A percentile compares a stretch with the other conserved stretches of the same genome.
Evolutionary conservation across 2,329 filamentous ascomycete species (phyloP).

Genomic region (Aureobasidium mangrovei): DNA sequence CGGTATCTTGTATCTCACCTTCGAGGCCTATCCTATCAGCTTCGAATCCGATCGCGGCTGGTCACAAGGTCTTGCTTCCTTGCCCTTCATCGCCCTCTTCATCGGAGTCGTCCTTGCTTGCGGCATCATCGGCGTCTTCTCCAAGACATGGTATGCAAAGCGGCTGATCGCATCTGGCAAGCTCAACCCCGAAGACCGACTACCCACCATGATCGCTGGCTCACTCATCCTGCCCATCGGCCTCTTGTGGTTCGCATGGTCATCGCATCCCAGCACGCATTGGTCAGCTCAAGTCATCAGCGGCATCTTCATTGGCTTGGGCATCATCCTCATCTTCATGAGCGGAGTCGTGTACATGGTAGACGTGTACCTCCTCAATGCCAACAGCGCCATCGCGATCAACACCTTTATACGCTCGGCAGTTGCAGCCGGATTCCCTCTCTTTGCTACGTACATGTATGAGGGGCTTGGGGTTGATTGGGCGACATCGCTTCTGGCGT

Average conservation of each 20-base stretch:
- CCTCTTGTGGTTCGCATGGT: slow-evolving; percentile 16
- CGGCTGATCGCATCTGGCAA: slow-evolving; percentile 25
- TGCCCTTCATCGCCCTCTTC: slow-evolving; percentile 33
- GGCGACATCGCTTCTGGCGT: slow-evolving; percentile 28
- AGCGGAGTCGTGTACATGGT: slow-evolving; percentile 20
- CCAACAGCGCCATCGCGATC: slow-evolving; percentile 24
- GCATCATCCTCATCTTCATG: slow-evolving; percentile 16
- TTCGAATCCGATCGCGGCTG: slow-evolving; percentile 34
- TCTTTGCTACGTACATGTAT: slow-evolving; percentile 29
- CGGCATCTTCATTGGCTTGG: slow-evolving; percentile 9
- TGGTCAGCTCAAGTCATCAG: slow-evolving; percentile 13
- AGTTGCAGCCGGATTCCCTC: slow-evolving; percentile 30
- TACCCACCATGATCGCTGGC: slow-evolving; percentile 41
- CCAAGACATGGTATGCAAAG: slow-evolving; percentile 28
- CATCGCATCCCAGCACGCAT: neutral
- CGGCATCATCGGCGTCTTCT: slow-evolving; percentile 24
- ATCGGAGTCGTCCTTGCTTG: slow-evolving; percentile 27
- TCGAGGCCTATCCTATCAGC: slow-evolving; percentile 38
- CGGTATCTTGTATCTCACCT: slow-evolving; percentile 37
- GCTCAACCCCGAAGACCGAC: slow-evolving; percentile 34
- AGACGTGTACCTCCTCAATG: slow-evolving; percentile 31
- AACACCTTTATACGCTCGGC: slow-evolving; percentile 30
- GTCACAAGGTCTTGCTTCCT: slow-evolving; percentile 30
- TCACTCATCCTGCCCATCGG: slow-evolving; percentile 35
- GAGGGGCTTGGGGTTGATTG: slow-evolving; percentile 27